Evolutionary conservation across 257 asterid species (phyloP).

Genomic region (Lithospermum erythrorhizon): DNA sequence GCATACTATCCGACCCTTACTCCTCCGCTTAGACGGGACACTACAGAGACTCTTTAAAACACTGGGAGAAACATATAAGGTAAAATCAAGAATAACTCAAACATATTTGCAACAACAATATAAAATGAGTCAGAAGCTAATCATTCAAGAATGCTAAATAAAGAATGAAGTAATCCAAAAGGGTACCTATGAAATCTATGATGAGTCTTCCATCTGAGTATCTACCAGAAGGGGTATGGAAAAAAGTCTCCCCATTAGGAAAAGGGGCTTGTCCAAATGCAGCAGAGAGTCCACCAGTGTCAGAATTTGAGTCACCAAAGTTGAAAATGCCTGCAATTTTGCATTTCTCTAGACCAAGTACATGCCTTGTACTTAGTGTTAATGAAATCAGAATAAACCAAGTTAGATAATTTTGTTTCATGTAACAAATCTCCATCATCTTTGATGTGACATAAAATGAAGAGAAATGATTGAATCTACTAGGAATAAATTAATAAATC

Average conservation of each 20-base stretch:
- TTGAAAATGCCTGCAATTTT: slow-evolving; percentile 17
- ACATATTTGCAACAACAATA: no score
- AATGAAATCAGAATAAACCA: background rate
- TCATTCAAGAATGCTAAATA: background rate
- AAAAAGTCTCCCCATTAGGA: slow-evolving; percentile 12
- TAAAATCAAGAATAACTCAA: background rate
- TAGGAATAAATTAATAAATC: background rate
- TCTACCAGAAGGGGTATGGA: slow-evolving; percentile 10
- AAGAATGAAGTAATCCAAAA: background rate
- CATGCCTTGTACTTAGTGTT: background rate
- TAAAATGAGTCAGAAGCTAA: background rate
- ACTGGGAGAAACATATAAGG: no score
- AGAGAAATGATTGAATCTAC: background rate
- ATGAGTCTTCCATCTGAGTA: slow-evolving; percentile 14
- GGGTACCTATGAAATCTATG: slow-evolving; percentile 14
- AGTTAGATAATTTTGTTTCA: background rate
- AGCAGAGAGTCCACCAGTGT: slow-evolving; percentile 14
- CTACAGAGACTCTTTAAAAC: no score
- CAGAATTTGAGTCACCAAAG: slow-evolving; percentile 29
- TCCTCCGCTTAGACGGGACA: no score
- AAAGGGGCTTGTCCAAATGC: slow-evolving; percentile 6
- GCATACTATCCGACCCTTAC: no score
- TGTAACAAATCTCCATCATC: background rate
- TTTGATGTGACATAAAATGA: background rate
- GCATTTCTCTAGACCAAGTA: slow-evolving; percentile 1